Base-by-base conservation (phyloP, 306 rosid genomes). In the Vigna mungo region DNA sequence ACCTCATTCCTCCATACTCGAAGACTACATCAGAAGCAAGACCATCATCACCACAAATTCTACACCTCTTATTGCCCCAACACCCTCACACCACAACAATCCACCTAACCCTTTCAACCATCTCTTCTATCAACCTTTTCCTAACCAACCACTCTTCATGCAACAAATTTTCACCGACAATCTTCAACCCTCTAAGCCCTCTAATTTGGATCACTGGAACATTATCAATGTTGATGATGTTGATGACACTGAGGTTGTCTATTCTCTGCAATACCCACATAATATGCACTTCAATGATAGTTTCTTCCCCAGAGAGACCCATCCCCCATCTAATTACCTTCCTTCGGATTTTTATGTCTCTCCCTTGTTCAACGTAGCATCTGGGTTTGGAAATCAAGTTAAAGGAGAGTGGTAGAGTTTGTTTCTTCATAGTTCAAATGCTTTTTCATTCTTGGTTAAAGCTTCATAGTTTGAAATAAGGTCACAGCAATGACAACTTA, bases 11-110 rank as follows among this genome's bases (percentile, higher is more conserved):
- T 86, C 92, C 12, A 71, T 93, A 10, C 97, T 91, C 74, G 91
- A 91, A 62, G 85, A 93, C 66, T 93, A 93, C 63, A 87, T 93
- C 68, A 85, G 58, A 75, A 83, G 80, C 87, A 82, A 82, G 21
- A 81, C 27, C n/a, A 54, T 68, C 36, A 49, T 10, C 4, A 1
- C 13, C 21, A 27, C 49, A 44, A 60, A 11, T 15, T 2, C 69
- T 36, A 12, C 51, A 43, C 55, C 52, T 47, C 3, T 60, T 63
- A 9, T 67, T 27, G 20, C 60, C 4, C 58, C 60, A 49, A 4
- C 76, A 68, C 62, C 14, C 20, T 53, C 64, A 3, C 53, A 71
- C 21, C 52, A 25, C 3, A 25, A 46, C 53, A 37, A 27, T 69
- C 20, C 49, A 36, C n/a, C 70, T 5, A 83, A 78, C 49, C 80